Evolutionary conservation across 2,329 filamentous ascomycete species (phyloP).

Genomic region (Lasiodiplodia citricola): DNA sequence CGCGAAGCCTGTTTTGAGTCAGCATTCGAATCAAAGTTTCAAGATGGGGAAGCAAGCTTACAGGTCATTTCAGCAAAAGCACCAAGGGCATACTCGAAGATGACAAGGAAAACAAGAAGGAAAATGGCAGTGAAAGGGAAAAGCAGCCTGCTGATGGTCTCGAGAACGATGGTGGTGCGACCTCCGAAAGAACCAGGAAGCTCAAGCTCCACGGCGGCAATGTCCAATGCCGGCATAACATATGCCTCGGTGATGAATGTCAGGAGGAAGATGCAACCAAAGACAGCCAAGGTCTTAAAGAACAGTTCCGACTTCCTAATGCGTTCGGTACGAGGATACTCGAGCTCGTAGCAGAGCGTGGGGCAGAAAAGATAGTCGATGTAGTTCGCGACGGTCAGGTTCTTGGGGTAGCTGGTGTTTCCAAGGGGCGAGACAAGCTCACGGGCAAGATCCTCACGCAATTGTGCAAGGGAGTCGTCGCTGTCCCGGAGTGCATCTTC

Average conservation of each 20-base stretch:
- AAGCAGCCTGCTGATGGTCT: slow-evolving; percentile 87
- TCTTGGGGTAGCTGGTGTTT: slow-evolving; percentile 85
- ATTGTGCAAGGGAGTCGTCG: slow-evolving; percentile 58
- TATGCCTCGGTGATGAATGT: slow-evolving; percentile 93
- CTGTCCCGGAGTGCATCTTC: slow-evolving; percentile 48
- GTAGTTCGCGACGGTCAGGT: slow-evolving; percentile 83
- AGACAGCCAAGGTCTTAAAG: slow-evolving; percentile 85
- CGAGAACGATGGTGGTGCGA: slow-evolving; percentile 77
- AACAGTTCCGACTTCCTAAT: slow-evolving; percentile 81
- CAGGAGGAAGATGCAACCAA: slow-evolving; percentile 94
- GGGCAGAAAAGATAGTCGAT: slow-evolving; percentile 88
- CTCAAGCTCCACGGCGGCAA: slow-evolving; percentile 66
- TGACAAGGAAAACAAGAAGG: slow-evolving; percentile 93
- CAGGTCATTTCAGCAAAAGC: slow-evolving; percentile 91
- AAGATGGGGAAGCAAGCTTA: slow-evolving; percentile 35
- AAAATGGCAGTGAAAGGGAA: slow-evolving; percentile 98
- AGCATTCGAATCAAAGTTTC: slow-evolving; percentile 25
- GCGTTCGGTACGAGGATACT: slow-evolving; percentile 82
- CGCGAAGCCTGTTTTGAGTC: slow-evolving; percentile 65
- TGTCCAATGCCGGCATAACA: slow-evolving; percentile 85
- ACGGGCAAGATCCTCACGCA: slow-evolving; percentile 85
- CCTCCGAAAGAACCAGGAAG: slow-evolving; percentile 62
- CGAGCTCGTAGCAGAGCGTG: slow-evolving; percentile 95
- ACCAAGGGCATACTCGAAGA: slow-evolving; percentile 95
- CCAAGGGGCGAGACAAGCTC: slow-evolving; percentile 92